Conservation (phyloP, 23 red algal species). For the Gracilariopsis chorda region DNA sequence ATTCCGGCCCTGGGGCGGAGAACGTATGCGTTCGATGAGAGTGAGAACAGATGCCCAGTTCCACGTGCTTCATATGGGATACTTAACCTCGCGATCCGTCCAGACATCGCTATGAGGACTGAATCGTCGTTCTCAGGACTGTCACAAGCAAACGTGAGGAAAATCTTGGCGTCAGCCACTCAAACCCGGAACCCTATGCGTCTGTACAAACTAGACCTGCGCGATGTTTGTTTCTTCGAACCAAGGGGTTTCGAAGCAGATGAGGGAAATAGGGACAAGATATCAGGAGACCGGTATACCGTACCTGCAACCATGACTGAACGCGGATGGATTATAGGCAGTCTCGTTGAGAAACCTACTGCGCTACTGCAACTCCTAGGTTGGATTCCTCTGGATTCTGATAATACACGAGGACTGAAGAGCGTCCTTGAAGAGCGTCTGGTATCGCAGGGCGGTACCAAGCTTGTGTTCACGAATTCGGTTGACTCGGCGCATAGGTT, state of each 20-base stretch:
- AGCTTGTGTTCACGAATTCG: conserved; percentile 82
- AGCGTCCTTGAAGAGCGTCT: neutral
- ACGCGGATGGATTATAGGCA: conserved; percentile 24
- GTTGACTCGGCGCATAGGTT: conserved; percentile 77
- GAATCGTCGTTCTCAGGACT: neutral
- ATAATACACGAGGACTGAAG: neutral
- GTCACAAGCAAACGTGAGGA: conserved; percentile 54
- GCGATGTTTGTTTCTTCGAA: conserved; percentile 1
- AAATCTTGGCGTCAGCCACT: conserved; percentile 81
- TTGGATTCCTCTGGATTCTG: conserved; percentile 24
- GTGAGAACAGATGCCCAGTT: neutral
- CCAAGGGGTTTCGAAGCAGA: conserved; percentile 1
- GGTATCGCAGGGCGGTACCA: conserved; percentile 6
- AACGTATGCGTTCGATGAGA: neutral
- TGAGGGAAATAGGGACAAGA: neutral
- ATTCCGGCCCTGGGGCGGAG: conserved; percentile 19
- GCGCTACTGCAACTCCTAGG: conserved; percentile 42
- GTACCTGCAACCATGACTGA: conserved; percentile 28
- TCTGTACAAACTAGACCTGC: conserved; percentile 55
- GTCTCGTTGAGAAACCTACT: conserved; percentile 41
- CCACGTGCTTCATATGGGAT: neutral
- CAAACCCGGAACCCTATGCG: conserved; percentile 72
- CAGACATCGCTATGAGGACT: conserved; percentile 2
- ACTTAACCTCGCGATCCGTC: conserved; percentile 27
- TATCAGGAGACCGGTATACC: neutral